A percentile compares a stretch with the other conserved stretches of the same genome.
phyloP scores from a whole-genome alignment of 805 yeast species.

The Lipomyces oligophaga region DNA sequence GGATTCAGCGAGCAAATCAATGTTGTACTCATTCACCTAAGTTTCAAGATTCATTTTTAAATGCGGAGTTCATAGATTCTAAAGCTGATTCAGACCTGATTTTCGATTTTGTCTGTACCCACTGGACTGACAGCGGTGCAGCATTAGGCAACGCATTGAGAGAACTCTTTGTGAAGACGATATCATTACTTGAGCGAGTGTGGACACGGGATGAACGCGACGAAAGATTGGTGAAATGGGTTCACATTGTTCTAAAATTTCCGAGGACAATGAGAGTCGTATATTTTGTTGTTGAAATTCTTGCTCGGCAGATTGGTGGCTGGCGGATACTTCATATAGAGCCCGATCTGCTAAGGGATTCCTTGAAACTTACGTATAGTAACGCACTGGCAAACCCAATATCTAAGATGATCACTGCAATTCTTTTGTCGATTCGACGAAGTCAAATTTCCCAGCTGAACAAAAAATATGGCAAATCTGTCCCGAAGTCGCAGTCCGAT shows the following conservation, averaged over 20 bases:
- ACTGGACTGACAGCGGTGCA: constrained; percentile 67
- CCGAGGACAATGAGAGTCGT: constrained; percentile 55
- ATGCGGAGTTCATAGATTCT: background rate
- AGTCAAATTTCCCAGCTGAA: constrained; percentile 3
- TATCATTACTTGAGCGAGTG: constrained; percentile 41
- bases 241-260: constrained; percentile 42
- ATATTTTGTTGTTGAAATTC: constrained; percentile 56
- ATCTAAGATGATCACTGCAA: constrained; percentile 31
- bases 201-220: constrained; percentile 21
- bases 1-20: constrained; percentile 58
- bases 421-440: constrained; percentile 12
- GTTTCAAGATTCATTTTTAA: constrained; percentile 10
- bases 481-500: background rate
- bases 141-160: constrained; percentile 66
- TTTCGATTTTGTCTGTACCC: constrained; percentile 53
- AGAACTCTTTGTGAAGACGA: constrained; percentile 55
- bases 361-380: constrained; percentile 51
- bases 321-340: constrained; percentile 42
- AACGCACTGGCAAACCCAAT: constrained; percentile 61
- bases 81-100: constrained; percentile 28
- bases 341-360: constrained; percentile 47
- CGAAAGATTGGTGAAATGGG: constrained; percentile 43
- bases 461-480: background rate
- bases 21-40: constrained; percentile 12
- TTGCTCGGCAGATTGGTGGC: constrained; percentile 49